These are phyloP conservation scores for Chaetomium globosum DNA, from an alignment of 2,329 filamentous ascomycete species.

Conservation along the genomic window DNA sequence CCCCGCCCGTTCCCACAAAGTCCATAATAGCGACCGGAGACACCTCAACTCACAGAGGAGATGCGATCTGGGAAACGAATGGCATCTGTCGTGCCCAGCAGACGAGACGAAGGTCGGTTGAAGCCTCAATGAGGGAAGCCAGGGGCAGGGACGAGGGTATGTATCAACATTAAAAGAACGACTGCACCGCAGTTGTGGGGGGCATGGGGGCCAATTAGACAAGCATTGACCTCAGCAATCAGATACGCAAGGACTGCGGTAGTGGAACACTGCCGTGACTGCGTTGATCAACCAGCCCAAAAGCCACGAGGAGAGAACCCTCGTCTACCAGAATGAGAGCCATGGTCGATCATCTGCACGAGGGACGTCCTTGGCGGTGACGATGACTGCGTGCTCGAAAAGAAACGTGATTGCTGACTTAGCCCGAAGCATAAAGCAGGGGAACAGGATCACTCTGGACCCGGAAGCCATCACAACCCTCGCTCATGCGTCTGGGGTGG, in stretches of 20 bases:
- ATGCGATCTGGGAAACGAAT: conserved; percentile 18
- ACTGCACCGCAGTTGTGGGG: conserved; percentile 14
- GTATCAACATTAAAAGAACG: conserved; percentile 27
- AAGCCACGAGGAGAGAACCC: conserved; percentile 13
- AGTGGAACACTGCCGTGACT: conserved; percentile 20
- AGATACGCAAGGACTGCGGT: conserved; percentile 24
- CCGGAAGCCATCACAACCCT: conserved; percentile 5
- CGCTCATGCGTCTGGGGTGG: conserved; percentile 17
- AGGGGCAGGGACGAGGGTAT: conserved; percentile 16
- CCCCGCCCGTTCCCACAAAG: conserved; percentile 27
- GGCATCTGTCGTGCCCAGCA: conserved; percentile 39
- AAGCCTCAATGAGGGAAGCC: conserved; percentile 18
- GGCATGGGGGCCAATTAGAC: conserved; percentile 18
- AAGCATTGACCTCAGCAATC: conserved; percentile 29
- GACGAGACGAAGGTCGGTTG: conserved; percentile 31
- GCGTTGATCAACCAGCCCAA: conserved; percentile 20
- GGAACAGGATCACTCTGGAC: conserved; percentile 9
- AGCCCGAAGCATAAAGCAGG: conserved; percentile 17
- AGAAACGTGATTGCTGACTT: conserved; percentile 17
- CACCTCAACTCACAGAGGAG: conserved; percentile 29
- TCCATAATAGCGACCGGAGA: conserved; percentile 18
- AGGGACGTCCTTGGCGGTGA: conserved; percentile 3
- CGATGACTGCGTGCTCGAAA: neutral
- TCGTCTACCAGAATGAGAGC: neutral
- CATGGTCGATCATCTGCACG: conserved; percentile 25